Evolutionary conservation across 805 yeast species (phyloP).

Genomic region (Blastobotrys robertii): DNA sequence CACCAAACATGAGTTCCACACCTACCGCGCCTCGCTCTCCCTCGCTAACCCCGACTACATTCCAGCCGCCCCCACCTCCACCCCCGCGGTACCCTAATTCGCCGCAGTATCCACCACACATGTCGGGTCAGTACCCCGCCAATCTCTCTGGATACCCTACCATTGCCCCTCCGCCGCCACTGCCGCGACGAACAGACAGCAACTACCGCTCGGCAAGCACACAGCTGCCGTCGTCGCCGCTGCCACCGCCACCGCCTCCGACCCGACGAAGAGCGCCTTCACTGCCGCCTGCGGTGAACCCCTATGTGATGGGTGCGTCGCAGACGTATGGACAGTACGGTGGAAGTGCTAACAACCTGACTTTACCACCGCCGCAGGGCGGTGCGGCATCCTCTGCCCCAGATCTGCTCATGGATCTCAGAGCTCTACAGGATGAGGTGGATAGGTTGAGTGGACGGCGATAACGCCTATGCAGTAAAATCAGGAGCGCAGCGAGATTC

Average conservation of each 20-base stretch:
- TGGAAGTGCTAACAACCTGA: no score
- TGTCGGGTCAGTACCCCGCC: slow-evolving; percentile 2
- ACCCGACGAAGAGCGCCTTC: slow-evolving; percentile 23
- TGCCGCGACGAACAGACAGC: slow-evolving; percentile 9
- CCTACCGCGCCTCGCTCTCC: slow-evolving; percentile 4
- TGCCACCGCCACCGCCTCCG: slow-evolving; percentile 7
- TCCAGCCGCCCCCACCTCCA: slow-evolving; percentile 3
- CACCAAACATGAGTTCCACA: not conserved
- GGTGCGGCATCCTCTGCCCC: slow-evolving; percentile 18
- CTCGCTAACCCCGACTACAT: not conserved
- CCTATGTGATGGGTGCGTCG: no score
- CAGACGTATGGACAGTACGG: no score
- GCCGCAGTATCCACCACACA: slow-evolving; percentile 7
- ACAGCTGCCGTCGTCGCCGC: slow-evolving; percentile 2
- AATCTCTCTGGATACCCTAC: slow-evolving; percentile 3
- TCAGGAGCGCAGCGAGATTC: no score
- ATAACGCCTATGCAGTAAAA: not conserved
- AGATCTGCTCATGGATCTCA: slow-evolving; percentile 53
- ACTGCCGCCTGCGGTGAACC: slow-evolving; percentile 25
- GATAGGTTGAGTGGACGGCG: slow-evolving; percentile 34
- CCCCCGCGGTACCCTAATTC: not conserved
- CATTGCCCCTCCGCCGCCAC: slow-evolving; percentile 14
- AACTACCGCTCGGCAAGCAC: slow-evolving; percentile 2
- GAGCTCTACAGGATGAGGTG: slow-evolving; percentile 61
- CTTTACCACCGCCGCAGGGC: no score